Base-by-base conservation (phyloP, 164 flowering plant genomes). In the Annona squamosa region DNA sequence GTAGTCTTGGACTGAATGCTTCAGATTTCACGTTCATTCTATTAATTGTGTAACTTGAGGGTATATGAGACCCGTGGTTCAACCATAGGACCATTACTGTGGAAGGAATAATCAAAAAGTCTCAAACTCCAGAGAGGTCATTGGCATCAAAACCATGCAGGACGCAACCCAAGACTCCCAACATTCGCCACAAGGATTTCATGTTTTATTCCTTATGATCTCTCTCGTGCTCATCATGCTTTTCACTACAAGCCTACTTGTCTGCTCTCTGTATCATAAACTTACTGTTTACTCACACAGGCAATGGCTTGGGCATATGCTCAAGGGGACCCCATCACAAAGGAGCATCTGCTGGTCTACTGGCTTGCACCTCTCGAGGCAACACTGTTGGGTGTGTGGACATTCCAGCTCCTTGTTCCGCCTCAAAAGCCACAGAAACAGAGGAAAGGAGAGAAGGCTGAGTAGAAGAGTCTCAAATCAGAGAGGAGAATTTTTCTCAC, bases 321-420 rank as follows among this genome's bases (percentile, higher is more conserved):
- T 71, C 87, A 90, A 19, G 93, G 97, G 10, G 92, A 91, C 71
- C 91, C 92, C 75, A 81, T 88, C 71, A 86, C 91, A n/a, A 94
- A 87, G 82, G 95, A 94, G 79, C 97, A 92, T 76, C 74, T 94
- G 63, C 78, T 85, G 59, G 99, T 94, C 5, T 94, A 94, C 69
- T 94, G 99, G 97, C 91, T 94, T 75, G 99, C 95, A 17, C 99
- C 99, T 1, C 65, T 94, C 0, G 86, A 92, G 83, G 99, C 89
- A 12, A 91, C 94, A 37, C 69, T 94, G 26, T 75, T 84, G 48
- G 95, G 94, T 6, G 86, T 84, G 3, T 91, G 95, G 96, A 82
- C 78, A 59, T 92, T 87, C 77, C 84, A 69, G 76, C 73, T 87
- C 79, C 72, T 94, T 47, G 69, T 79, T 65, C 80, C n/a, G 45